Evolutionary conservation across 352 stramenopile genomes (phyloP).

Genomic region (Globisporangium cylindrosporum): DNA sequence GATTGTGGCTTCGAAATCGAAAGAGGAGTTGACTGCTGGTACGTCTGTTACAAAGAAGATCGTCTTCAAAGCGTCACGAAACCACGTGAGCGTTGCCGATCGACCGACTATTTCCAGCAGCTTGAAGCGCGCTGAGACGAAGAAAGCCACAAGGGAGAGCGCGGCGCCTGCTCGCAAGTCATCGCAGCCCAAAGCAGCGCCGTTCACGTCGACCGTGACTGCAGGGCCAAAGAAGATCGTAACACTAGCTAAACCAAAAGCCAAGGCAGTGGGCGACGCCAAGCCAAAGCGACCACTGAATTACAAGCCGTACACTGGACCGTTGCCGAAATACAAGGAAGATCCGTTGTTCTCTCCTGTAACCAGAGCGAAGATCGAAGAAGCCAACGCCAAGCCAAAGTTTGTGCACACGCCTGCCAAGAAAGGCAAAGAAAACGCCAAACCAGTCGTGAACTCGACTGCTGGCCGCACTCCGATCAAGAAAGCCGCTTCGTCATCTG

Average conservation of each 20-base stretch:
- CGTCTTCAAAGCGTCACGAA: conserved; percentile 10
- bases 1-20: neutral
- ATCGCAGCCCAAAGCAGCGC: conserved; percentile 11
- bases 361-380: conserved; percentile 15
- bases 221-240: conserved; percentile 7
- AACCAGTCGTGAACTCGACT: conserved; percentile 23
- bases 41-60: conserved; percentile 15
- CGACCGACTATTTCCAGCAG: conserved; percentile 20
- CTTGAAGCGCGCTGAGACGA: conserved; percentile 14
- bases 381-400: conserved; percentile 25
- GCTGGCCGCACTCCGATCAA: conserved; percentile 29
- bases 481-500: conserved; percentile 11
- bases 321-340: conserved; percentile 50
- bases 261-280: neutral
- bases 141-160: conserved; percentile 6
- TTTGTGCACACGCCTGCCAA: conserved; percentile 18
- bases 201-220: conserved; percentile 13
- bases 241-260: neutral
- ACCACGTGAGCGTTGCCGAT: conserved; percentile 16
- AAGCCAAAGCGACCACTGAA: conserved; percentile 14
- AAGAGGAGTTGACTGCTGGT: neutral
- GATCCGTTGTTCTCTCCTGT: conserved; percentile 61
- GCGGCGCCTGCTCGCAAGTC: neutral
- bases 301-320: conserved; percentile 73
- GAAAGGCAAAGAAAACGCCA: conserved; percentile 22